phyloP scores from a whole-genome alignment of 2,329 filamentous ascomycete genomes.

The Fonsecaea pedrosoi region DNA sequence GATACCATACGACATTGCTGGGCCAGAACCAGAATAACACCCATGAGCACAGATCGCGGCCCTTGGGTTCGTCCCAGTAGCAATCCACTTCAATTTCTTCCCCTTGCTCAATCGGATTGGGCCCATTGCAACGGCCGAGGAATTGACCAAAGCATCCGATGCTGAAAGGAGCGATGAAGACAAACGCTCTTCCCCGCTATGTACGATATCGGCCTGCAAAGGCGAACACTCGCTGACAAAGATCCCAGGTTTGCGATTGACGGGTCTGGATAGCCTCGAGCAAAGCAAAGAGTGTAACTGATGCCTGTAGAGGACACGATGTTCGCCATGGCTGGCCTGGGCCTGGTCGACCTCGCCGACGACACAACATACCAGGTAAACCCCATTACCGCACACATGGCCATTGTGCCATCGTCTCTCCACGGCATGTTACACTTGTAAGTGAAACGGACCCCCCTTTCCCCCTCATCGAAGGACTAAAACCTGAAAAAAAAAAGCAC shows the following conservation, averaged over 20 bases:
- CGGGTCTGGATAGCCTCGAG: constrained; percentile 35
- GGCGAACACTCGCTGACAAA: constrained; percentile 5
- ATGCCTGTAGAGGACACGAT: constrained; percentile 46
- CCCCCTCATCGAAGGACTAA: no score
- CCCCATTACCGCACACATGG: constrained; percentile 46
- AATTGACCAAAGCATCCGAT: constrained; percentile 42
- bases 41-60: constrained; percentile 42
- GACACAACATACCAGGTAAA: constrained; percentile 46
- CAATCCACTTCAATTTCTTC: constrained; percentile 47
- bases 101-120: constrained; percentile 41
- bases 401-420: constrained; percentile 45
- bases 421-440: constrained; percentile 50
- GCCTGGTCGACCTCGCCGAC: constrained; percentile 45
- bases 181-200: constrained; percentile 36
- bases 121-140: constrained; percentile 41
- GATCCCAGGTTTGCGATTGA: constrained; percentile 37
- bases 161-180: constrained; percentile 30
- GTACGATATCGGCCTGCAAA: constrained; percentile 34
- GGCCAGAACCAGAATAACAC: background rate
- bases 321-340: constrained; percentile 47
- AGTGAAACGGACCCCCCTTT: constrained; percentile 14
- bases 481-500: constrained; percentile 37
- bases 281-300: constrained; percentile 5
- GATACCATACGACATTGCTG: background rate
- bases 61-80: constrained; percentile 49